Base-by-base conservation (phyloP, 192 early-diverging fungal species). In the Dimargaris xerosporica region DNA sequence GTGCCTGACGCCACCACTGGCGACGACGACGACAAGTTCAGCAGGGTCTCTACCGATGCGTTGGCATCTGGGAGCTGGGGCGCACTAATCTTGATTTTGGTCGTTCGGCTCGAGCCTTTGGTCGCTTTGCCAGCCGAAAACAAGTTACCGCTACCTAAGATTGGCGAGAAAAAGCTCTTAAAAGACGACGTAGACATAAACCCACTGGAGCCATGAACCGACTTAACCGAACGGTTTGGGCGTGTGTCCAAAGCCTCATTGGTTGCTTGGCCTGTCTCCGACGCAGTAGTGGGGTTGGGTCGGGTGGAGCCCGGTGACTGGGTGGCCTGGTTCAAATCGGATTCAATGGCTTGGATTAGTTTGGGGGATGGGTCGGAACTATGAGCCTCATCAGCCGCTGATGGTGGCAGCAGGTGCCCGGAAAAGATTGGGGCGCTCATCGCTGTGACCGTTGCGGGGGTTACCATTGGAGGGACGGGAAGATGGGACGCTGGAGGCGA, bases 141-240 rank as follows among this genome's bases (percentile, higher is more conserved):
- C 21, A 60, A 21, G n/a, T 15, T 9, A 26, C n/a, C 12, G 17
- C 58, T 34, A 11, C 58, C 39, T n/a, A 60, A 41, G n/a, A 60
- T 60, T 2, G 58, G 58, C 11, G 58, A 60, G 26, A 60, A 43
- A 39, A 60, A 60, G 7, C 31, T 60, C 26, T 60, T 60, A 34
- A 60, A 39, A 19, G 54, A 60, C 43, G 58, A 60, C 5, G 58
- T 44, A 13, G 58, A 60, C 58, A 60, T 60, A 39, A 60, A 60
- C 5, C 58, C 58, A n/a, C 19, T 52, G 50, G 50, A 28, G 50
- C 28, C 50, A n/a, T 28, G 23, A 10, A 21, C 23, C 1, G 50
- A n/a, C 28, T 52, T 52, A 10, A n/a, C 11, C 50, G 50, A 52
- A 52, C 50, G 9, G 19, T n/a, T 21, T 0, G 50, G 21, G 50